Conservation (phyloP, 73 alveolate species). For the Urostyla sp. region DNA sequence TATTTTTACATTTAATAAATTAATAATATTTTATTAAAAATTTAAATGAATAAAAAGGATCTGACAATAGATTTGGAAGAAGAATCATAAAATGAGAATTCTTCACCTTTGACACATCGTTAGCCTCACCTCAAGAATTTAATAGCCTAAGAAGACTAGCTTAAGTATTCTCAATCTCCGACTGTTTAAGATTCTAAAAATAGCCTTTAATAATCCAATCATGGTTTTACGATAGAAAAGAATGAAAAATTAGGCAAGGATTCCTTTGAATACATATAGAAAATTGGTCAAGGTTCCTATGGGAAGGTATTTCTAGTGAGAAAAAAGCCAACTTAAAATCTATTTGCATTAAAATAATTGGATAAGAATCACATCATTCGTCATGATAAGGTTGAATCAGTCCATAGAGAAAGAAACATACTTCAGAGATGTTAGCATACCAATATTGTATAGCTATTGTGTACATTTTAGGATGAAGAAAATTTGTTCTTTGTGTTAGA, state of each 20-base stretch:
- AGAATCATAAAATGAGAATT: no score
- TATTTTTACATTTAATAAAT: no score
- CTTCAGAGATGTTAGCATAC: conserved; percentile 56
- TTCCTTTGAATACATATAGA: conserved; percentile 27
- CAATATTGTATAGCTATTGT: conserved; percentile 58
- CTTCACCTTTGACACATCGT: no score
- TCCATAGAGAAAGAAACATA: conserved; percentile 66
- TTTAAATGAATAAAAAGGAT: no score
- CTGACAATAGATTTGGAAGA: no score
- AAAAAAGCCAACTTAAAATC: conserved; percentile 39
- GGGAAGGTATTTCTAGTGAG: conserved; percentile 66
- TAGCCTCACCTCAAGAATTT: no score
- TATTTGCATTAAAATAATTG: conserved; percentile 53
- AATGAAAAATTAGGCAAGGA: conserved; percentile 26
- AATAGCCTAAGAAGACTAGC: no score
- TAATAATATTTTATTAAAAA: no score
- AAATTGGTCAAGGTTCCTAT: conserved; percentile 69
- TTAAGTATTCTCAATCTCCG: no score
- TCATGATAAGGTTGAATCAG: conserved; percentile 54
- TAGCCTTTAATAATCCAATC: no score
- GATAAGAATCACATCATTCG: conserved; percentile 54
- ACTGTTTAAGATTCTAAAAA: no score
- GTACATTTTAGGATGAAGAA: conserved; percentile 72
- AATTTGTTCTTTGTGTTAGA: conserved; percentile 73
- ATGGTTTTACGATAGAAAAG: not conserved